Percentiles rank a stretch among this genome's conserved stretches.
phyloP scores from a whole-genome alignment of 1,284 basidiomycete genomes.

The Boletus smithii region DNA sequence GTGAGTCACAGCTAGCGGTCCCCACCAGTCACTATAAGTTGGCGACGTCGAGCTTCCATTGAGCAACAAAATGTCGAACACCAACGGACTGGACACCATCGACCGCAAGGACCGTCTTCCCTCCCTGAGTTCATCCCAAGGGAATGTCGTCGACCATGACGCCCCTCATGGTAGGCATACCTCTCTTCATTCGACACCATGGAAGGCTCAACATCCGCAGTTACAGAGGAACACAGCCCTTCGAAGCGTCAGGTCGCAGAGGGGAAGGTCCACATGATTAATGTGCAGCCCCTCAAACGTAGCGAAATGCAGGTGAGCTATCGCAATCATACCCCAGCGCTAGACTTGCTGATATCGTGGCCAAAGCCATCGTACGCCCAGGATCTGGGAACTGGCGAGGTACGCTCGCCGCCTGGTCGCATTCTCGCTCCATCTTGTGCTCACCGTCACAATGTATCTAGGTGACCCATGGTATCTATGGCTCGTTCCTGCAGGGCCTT shows the following conservation, averaged over 20 bases:
- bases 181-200: background rate
- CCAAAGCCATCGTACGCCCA: slow-evolving; percentile 82
- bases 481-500: slow-evolving; percentile 70
- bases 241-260: slow-evolving; percentile 33
- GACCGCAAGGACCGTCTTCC: slow-evolving; percentile 52
- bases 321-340: slow-evolving; percentile 12
- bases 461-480: slow-evolving; percentile 85
- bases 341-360: slow-evolving; percentile 14
- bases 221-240: slow-evolving; percentile 49
- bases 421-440: background rate
- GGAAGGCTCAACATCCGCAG: slow-evolving; percentile 35
- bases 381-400: slow-evolving; percentile 71
- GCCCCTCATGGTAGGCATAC: slow-evolving; percentile 58
- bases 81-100: slow-evolving; percentile 31
- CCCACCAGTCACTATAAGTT: slow-evolving; percentile 19
- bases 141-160: slow-evolving; percentile 75
- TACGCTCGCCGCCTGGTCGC: slow-evolving; percentile 21
- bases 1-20: background rate
- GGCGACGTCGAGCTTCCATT: background rate
- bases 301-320: slow-evolving; percentile 76
- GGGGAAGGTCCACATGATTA: slow-evolving; percentile 47
- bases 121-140: slow-evolving; percentile 44
- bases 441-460: slow-evolving; percentile 20
- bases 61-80: slow-evolving; percentile 26
- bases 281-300: slow-evolving; percentile 77